Conservation (phyloP, 2,329 filamentous ascomycete genomes). For the Pochonia chlamydosporia region DNA sequence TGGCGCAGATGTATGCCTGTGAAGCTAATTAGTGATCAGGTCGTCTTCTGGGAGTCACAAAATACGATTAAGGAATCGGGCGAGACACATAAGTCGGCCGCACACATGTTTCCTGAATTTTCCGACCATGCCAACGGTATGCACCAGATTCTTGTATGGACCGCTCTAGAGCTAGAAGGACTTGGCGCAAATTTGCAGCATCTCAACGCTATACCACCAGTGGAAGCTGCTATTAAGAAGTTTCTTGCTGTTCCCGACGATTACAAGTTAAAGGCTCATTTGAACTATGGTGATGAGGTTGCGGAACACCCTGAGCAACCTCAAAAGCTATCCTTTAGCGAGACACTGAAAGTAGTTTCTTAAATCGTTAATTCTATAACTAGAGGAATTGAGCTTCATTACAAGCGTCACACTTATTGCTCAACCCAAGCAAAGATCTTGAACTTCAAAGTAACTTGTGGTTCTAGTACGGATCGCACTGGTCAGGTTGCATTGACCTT, state of each 20-base stretch:
- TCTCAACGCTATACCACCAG: constrained; percentile 72
- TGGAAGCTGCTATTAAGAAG: constrained; percentile 64
- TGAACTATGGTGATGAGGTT: constrained; percentile 70
- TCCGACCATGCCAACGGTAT: constrained; percentile 73
- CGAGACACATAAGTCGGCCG: constrained; percentile 62
- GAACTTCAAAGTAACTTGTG: too few species aligned
- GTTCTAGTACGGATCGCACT: too few species aligned
- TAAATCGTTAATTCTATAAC: too few species aligned
- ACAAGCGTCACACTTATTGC: too few species aligned
- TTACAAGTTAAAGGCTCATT: constrained; percentile 76
- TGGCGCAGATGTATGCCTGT: constrained; percentile 51
- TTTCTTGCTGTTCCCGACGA: constrained; percentile 64
- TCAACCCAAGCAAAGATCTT: too few species aligned
- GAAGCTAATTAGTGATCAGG: constrained; percentile 69
- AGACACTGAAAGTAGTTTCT: constrained; percentile 13
- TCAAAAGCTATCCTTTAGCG: constrained; percentile 36
- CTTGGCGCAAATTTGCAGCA: constrained; percentile 88
- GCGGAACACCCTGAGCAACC: constrained; percentile 56
- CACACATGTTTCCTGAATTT: constrained; percentile 75
- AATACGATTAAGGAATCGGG: constrained; percentile 63
- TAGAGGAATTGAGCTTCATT: too few species aligned
- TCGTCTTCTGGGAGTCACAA: constrained; percentile 61
- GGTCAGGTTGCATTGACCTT: too few species aligned
- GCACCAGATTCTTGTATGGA: constrained; percentile 73
- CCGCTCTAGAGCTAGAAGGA: constrained; percentile 74